Evolutionary conservation across 805 yeast genomes (phyloP), one percentile per base, ranked within the genome.

Genomic region (Saccharomyces cerevisiae): DNA sequence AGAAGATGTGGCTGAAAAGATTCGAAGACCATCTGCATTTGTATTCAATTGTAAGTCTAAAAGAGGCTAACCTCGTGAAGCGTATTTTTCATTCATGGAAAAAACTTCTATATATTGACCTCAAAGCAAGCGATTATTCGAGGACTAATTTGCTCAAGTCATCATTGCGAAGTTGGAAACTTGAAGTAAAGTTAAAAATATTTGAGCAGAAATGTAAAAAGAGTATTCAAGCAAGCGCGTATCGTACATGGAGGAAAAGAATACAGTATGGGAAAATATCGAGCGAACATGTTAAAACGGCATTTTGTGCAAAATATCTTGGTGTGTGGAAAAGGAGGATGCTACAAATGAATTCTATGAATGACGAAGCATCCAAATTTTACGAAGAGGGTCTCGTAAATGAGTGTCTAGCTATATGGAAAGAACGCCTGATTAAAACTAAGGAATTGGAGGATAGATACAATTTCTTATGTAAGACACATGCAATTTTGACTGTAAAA

Each of bases 1-100:
- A 54, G 13, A 51, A 53, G 6, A 29, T 63, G 4, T 68, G 70
- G 70, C 27, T 21, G 10, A 60, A 55, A 48, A 56, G 65, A 41
- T 61, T 59, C 29, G 27, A 55, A 41, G 61, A 63, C 30, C 57
- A 47, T 6, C 32, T 58, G 5, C 55, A 54, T 41, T 47, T 49
- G 13, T 59, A 60, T 51, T 52, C 60, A 2, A 49, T 58, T 14
- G 41, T 51, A 27, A 51, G 36, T 13, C 56, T 57, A 1, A 47
- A 49, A 11, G 54, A 54, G 14, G 53, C 59, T 17, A 50, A 46
- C 6, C 17, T 51, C 6, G 48, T 49, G n/a, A 31, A 26, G 14
- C 51, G 53, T 14, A 51, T 47, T 14, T 47, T 59, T 2, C 29
- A 9, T 11, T 24, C 41, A 1, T 57, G 65, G 61, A 54, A 55